A percentile compares a stretch with the other conserved stretches of the same genome.
These are phyloP conservation scores for Anthracocystis walkeri DNA, from an alignment of 1,284 basidiomycete genomes.

Conservation along the genomic window DNA sequence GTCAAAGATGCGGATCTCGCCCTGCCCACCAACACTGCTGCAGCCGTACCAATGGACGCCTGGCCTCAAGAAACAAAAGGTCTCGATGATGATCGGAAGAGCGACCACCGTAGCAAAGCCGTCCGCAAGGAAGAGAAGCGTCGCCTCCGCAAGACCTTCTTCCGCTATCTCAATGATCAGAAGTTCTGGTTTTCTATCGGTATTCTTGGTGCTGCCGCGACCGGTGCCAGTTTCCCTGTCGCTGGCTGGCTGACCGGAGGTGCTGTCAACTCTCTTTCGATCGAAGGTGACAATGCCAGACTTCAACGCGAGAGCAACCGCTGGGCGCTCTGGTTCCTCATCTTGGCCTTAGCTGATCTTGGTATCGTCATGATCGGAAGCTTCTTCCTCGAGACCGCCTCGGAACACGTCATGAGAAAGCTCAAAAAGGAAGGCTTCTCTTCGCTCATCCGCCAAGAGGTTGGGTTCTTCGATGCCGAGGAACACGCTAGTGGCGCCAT, in stretches of 20 bases:
- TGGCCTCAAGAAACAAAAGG: slow-evolving; percentile 14
- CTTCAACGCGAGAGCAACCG: slow-evolving; percentile 44
- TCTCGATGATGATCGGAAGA: neutral
- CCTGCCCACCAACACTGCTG: slow-evolving; percentile 27
- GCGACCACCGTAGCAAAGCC: slow-evolving; percentile 21
- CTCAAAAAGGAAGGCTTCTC: slow-evolving; percentile 58
- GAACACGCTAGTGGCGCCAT: slow-evolving; percentile 70
- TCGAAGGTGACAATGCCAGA: slow-evolving; percentile 37
- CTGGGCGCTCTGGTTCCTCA: slow-evolving; percentile 62
- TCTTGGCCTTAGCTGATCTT: slow-evolving; percentile 51
- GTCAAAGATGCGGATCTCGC: slow-evolving; percentile 16
- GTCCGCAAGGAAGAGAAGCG: slow-evolving; percentile 36
- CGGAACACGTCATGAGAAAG: slow-evolving; percentile 56
- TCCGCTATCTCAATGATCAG: slow-evolving; percentile 40
- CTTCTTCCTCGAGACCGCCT: slow-evolving; percentile 62
- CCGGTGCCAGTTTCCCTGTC: slow-evolving; percentile 70
- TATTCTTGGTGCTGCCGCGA: slow-evolving; percentile 34
- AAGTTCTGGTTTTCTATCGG: slow-evolving; percentile 53
- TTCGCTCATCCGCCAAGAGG: slow-evolving; percentile 63
- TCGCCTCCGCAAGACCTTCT: slow-evolving; percentile 34
- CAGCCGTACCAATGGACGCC: neutral
- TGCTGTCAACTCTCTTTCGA: slow-evolving; percentile 57
- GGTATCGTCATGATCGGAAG: slow-evolving; percentile 53
- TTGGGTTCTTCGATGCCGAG: slow-evolving; percentile 66
- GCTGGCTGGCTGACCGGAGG: slow-evolving; percentile 66